Conservation (phyloP, 208 protist genomes). For the Sergeia podlipaevii region DNA sequence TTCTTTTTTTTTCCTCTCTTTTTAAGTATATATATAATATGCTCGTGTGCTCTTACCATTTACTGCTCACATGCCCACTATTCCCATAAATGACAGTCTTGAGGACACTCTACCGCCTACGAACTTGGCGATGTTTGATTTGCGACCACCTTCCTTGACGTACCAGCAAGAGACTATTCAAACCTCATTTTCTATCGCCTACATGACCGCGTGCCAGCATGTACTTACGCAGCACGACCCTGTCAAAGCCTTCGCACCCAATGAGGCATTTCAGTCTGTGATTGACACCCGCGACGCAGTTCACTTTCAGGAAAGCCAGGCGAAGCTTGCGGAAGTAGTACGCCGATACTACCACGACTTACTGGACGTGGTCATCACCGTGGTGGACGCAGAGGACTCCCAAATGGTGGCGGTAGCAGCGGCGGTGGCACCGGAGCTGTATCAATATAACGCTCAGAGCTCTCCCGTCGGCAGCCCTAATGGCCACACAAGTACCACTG, state of each 20-base stretch:
- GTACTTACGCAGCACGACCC: constrained; percentile 25
- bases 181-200: constrained; percentile 27
- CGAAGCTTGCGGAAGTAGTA: constrained; percentile 25
- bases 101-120: background rate
- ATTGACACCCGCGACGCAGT: constrained; percentile 23
- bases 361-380: constrained; percentile 18
- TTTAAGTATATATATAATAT: background rate
- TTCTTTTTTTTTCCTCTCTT: background rate
- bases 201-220: constrained; percentile 35
- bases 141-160: constrained; percentile 21
- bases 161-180: constrained; percentile 26
- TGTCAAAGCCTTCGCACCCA: constrained; percentile 20
- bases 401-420: constrained; percentile 3
- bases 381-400: constrained; percentile 35
- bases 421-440: constrained; percentile 7
- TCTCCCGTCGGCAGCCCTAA: constrained; percentile 2
- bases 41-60: too few relatives aligned
- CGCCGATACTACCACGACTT: constrained; percentile 34
- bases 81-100: too few relatives aligned
- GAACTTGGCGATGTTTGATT: constrained; percentile 21
- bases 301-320: constrained; percentile 25
- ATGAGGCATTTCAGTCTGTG: constrained; percentile 35
- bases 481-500: constrained; percentile 5
- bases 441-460: constrained; percentile 10
- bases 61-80: too few relatives aligned